Evolutionary conservation across 2,329 filamentous ascomycete genomes (phyloP).

Genomic region (Dryadomyces sulphureus): DNA sequence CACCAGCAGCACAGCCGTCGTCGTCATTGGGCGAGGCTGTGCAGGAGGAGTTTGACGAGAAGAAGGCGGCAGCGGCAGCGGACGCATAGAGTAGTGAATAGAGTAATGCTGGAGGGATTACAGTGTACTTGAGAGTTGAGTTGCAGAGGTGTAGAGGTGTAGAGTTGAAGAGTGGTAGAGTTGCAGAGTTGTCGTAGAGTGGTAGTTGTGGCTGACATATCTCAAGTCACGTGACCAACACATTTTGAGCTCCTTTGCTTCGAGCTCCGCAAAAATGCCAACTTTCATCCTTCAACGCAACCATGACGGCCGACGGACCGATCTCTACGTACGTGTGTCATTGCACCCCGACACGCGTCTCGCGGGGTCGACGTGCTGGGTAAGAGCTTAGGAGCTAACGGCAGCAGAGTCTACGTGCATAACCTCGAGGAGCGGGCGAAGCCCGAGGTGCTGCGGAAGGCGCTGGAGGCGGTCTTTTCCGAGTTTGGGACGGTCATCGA

Average conservation of each 20-base stretch:
- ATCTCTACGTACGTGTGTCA: conserved; percentile 57
- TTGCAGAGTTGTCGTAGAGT: no score
- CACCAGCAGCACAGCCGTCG: neutral
- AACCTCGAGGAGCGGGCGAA: conserved; percentile 93
- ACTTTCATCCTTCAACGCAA: neutral
- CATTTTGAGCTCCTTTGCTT: neutral
- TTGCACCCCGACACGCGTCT: conserved; percentile 40
- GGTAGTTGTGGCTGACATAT: no score
- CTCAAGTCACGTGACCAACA: neutral
- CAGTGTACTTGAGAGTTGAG: no score
- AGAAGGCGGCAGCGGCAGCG: no score
- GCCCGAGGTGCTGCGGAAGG: conserved; percentile 57
- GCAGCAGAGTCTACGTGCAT: conserved; percentile 48
- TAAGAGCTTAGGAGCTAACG: neutral
- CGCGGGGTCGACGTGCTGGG: neutral
- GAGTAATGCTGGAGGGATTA: no score
- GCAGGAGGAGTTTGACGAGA: no score
- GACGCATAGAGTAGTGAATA: no score
- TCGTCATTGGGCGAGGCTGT: no score
- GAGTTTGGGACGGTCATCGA: conserved; percentile 76
- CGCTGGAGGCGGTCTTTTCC: conserved; percentile 64
- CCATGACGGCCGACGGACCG: conserved; percentile 25
- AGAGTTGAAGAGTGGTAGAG: no score
- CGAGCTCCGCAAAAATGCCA: neutral
- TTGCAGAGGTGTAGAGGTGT: no score